Evolutionary conservation across 192 early-diverging fungal genomes (phyloP), one percentile per base, ranked within the genome.

Genomic region (Coemansia furcata): DNA sequence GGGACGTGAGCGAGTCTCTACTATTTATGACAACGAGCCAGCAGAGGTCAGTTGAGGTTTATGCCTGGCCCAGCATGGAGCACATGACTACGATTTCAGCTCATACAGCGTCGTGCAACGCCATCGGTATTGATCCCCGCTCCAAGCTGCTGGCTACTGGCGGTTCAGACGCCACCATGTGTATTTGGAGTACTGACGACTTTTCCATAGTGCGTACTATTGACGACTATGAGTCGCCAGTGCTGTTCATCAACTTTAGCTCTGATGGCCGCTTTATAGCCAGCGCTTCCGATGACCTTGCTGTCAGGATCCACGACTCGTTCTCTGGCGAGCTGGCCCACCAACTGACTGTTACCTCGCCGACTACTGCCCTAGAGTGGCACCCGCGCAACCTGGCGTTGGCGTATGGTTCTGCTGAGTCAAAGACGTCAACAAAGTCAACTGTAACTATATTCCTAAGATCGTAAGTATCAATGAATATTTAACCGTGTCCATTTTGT

Each of bases 341-440:
- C n/a, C 61, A 26, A 11, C 29, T 77, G 50, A 21, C 19, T 11
- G 59, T 77, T 6, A 50, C 68, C n/a, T 46, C 67, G 57, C 42
- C 77, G 59, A 63, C 71, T 4, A 82, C 74, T 0, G 68, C 80
- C 1, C 44, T 82, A 0, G 68, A 60, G 54, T 82, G 80, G 80
- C 71, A 82, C 37, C 80, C 80, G 14, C 74, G 74, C 21, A 82
- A 82, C 44, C 40, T 77, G 62, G 68, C 68, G 0, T 54, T 82
- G 12, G 80, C 80, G 5, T 77, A 73, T 36, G 80, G 67, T n/a
- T 66, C 80, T 2, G 42, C 58, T 0, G 68, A 64, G 5, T 66
- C 72, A 36, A 77, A 77, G 59, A 43, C 35, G 4, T 54, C 59
- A 14, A 12, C 12, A 63, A 63, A 63, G 44, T 15, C 62, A 11